Conservation (phyloP, 331 rosid species). For the Spiraea crenata region DNA sequence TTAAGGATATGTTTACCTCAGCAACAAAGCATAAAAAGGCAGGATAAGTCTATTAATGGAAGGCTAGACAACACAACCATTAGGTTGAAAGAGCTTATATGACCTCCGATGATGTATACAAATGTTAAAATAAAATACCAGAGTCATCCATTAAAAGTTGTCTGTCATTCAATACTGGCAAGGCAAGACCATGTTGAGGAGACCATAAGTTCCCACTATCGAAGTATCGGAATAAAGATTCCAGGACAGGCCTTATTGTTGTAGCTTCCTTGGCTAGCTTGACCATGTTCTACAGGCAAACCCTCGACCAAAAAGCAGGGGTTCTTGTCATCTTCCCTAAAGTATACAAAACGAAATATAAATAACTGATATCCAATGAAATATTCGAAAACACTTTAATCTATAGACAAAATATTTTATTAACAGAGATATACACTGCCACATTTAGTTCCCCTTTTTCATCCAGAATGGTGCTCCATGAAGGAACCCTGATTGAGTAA, state of each 20-base stretch:
- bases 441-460: constrained; percentile 61
- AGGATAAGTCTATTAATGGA: too few relatives aligned
- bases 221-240: constrained; percentile 80
- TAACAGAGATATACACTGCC: constrained; percentile 55
- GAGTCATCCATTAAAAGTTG: constrained; percentile 72
- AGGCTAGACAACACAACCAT: background rate
- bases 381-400: background rate
- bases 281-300: constrained; percentile 91
- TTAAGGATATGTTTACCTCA: constrained; percentile 76
- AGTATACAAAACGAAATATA: constrained; percentile 23
- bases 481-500: constrained; percentile 42
- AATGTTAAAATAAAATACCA: constrained; percentile 44
- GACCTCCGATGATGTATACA: constrained; percentile 15
- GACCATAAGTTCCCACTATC: constrained; percentile 79
- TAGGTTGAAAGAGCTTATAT: constrained; percentile 10
- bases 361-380: constrained; percentile 21
- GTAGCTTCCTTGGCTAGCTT: constrained; percentile 88
- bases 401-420: constrained; percentile 23
- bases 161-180: constrained; percentile 71
- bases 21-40: constrained; percentile 49
- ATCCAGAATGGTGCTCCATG: constrained; percentile 62
- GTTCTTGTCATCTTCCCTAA: constrained; percentile 75
- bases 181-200: constrained; percentile 61
- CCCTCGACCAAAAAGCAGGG: constrained; percentile 88
- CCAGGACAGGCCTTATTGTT: constrained; percentile 86